A percentile compares a stretch with the other conserved stretches of the same genome.
These are phyloP conservation scores for Cicer cuneatum DNA, from an alignment of 306 rosid genomes.

Conservation along the genomic window DNA sequence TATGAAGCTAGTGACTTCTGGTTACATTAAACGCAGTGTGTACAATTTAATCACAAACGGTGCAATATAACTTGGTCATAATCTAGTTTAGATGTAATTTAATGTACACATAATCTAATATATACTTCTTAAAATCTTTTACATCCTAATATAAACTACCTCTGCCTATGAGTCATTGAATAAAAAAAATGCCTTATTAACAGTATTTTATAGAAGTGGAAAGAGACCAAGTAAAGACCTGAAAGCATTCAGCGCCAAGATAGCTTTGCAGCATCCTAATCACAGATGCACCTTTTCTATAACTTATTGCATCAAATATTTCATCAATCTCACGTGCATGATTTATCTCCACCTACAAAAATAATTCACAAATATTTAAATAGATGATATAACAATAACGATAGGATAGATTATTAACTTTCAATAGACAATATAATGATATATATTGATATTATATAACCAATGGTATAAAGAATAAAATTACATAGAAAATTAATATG, in stretches of 20 bases:
- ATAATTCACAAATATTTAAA: conserved; percentile 35
- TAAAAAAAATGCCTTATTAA: background rate
- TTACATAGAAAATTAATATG: conserved; percentile 19
- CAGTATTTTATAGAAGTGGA: conserved; percentile 5
- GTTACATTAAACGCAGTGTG: conserved; percentile 42
- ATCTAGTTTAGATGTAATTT: conserved; percentile 28
- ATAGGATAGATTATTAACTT: conserved; percentile 13
- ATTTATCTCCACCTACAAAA: conserved; percentile 84
- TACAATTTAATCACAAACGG: conserved; percentile 28
- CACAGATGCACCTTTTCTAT: conserved; percentile 89
- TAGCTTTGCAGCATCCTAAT: conserved; percentile 96
- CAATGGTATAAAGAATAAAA: conserved; percentile 9
- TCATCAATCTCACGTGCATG: conserved; percentile 90
- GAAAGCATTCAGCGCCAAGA: conserved; percentile 90
- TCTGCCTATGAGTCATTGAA: background rate
- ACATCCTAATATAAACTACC: background rate
- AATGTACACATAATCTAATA: background rate
- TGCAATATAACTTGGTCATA: conserved; percentile 27
- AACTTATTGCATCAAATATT: conserved; percentile 93
- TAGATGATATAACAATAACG: background rate
- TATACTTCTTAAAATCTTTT: conserved; percentile 5
- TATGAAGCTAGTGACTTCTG: conserved; percentile 94
- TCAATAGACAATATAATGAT: too few species aligned
- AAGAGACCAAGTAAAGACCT: conserved; percentile 62
- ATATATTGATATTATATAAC: background rate